These are phyloP conservation scores for Stachybotrys chlorohalonatus DNA, from an alignment of 2,329 filamentous ascomycete genomes.

Conservation along the genomic window DNA sequence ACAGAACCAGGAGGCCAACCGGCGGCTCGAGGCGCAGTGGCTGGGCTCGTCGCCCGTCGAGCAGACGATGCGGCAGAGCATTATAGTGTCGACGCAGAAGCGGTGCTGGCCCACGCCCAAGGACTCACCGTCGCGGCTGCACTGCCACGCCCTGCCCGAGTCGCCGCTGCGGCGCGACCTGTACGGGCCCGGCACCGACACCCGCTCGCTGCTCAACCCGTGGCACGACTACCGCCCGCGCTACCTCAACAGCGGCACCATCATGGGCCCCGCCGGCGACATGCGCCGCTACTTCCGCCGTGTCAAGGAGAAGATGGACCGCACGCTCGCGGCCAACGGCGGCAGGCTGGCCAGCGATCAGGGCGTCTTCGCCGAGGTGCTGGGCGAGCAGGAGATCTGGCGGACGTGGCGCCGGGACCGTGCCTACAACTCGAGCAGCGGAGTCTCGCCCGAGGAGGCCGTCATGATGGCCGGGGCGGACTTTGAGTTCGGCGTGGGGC, in stretches of 20 bases:
- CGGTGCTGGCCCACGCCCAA: conserved; percentile 6
- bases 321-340: neutral
- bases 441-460: neutral
- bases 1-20: conserved; percentile 5
- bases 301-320: conserved; percentile 6
- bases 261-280: conserved; percentile 11
- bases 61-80: conserved; percentile 7
- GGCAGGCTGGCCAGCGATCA: neutral
- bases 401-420: conserved; percentile 19
- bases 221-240: conserved; percentile 6
- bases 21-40: conserved; percentile 10
- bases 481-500: conserved; percentile 16
- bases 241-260: conserved; percentile 13
- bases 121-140: conserved; percentile 8
- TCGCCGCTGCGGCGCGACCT: conserved; percentile 8
- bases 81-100: conserved; percentile 13
- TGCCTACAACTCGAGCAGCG: neutral
- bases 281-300: conserved; percentile 8
- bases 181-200: conserved; percentile 8
- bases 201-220: conserved; percentile 1
- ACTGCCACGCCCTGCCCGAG: conserved; percentile 10
- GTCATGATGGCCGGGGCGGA: conserved; percentile 1
- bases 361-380: neutral
- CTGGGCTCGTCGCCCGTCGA: conserved; percentile 8
- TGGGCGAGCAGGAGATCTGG: conserved; percentile 8